phyloP scores from a whole-genome alignment of 495 filamentous ascomycete species.

The Hyaloscypha finlandica region DNA sequence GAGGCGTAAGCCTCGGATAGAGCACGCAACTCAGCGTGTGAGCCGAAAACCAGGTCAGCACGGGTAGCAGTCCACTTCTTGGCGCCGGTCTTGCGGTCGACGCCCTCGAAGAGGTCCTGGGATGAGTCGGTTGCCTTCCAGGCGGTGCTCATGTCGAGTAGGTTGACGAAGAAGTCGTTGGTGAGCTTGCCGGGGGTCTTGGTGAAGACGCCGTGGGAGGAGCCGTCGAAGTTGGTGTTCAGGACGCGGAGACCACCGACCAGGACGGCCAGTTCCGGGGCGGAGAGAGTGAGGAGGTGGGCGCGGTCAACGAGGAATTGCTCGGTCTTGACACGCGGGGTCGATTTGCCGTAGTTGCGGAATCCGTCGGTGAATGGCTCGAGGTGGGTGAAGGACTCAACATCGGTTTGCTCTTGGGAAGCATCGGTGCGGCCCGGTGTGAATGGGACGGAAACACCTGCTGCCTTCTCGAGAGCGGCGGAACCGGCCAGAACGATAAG shows the following conservation, averaged over 20 bases:
- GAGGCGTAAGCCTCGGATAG: constrained; percentile 66
- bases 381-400: constrained; percentile 59
- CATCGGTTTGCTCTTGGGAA: constrained; percentile 64
- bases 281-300: constrained; percentile 64
- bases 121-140: constrained; percentile 56
- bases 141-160: constrained; percentile 62
- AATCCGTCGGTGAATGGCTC: constrained; percentile 67
- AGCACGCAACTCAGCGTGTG: constrained; percentile 70
- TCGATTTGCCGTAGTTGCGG: constrained; percentile 70
- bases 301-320: constrained; percentile 69
- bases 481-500: constrained; percentile 70
- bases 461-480: constrained; percentile 72
- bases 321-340: constrained; percentile 58
- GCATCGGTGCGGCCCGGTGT: constrained; percentile 51
- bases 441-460: constrained; percentile 46
- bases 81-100: constrained; percentile 64
- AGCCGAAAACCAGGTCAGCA: constrained; percentile 69
- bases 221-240: constrained; percentile 67
- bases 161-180: constrained; percentile 77
- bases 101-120: constrained; percentile 60
- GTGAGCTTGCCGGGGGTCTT: constrained; percentile 62
- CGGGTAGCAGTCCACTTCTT: constrained; percentile 70
- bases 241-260: constrained; percentile 67
- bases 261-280: constrained; percentile 67
- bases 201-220: constrained; percentile 62